Percentiles rank a stretch among this genome's conserved stretches.
Evolutionary conservation across 2,329 filamentous ascomycete genomes (phyloP).

Genomic region (Plenodomus tracheiphilus): DNA sequence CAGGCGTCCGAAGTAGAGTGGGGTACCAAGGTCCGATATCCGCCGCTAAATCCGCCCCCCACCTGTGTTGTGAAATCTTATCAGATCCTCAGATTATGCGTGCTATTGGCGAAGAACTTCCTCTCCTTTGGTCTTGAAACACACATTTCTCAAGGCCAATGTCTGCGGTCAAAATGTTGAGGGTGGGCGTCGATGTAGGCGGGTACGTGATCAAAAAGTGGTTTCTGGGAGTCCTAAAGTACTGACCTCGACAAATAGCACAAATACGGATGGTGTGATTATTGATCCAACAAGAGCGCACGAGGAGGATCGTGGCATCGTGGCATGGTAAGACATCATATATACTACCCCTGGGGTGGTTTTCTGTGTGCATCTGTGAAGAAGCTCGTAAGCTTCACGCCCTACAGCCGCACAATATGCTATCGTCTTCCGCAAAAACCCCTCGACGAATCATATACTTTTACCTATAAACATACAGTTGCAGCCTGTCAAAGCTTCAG

Average conservation of each 20-base stretch:
- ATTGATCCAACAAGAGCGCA: constrained; percentile 36
- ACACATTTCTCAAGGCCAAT: background rate
- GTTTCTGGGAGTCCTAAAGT: background rate
- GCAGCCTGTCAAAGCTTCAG: too few relatives aligned
- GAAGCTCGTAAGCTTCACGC: too few relatives aligned
- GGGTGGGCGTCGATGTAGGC: constrained; percentile 52
- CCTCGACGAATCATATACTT: too few relatives aligned
- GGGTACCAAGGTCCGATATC: constrained; percentile 1
- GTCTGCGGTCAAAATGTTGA: constrained; percentile 24
- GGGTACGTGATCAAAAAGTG: constrained; percentile 31
- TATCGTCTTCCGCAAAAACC: too few relatives aligned
- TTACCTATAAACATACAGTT: too few relatives aligned
- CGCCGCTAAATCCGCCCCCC: constrained; percentile 1
- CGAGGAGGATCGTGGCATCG: constrained; percentile 33
- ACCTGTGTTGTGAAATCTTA: constrained; percentile 3
- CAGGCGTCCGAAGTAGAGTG: background rate
- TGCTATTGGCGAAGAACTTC: background rate
- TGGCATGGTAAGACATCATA: constrained; percentile 37
- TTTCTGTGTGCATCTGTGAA: too few relatives aligned
- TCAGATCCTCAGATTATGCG: constrained; percentile 1
- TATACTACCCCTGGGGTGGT: too few relatives aligned
- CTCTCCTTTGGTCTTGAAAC: background rate
- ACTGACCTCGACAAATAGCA: constrained; percentile 17
- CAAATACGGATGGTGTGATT: constrained; percentile 44
- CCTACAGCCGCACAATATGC: too few relatives aligned